Conservation (phyloP, 306 rosid species). For the Phaseolus lunatus region DNA sequence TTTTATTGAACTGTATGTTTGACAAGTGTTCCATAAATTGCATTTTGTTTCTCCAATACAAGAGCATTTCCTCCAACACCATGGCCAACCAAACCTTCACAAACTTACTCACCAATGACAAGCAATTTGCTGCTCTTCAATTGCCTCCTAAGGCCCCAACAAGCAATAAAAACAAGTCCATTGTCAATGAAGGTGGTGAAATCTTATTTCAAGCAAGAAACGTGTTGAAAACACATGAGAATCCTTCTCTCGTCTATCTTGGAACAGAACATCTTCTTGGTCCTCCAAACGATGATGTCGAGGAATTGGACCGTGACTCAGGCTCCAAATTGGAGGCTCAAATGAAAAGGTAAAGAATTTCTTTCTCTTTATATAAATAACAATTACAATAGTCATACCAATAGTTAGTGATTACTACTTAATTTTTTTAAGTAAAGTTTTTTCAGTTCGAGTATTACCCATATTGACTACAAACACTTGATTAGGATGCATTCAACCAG, state of each 20-base stretch:
- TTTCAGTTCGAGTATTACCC: too few species aligned
- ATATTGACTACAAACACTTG: too few species aligned
- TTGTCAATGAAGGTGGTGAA: not conserved
- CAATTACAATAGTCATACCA: not conserved
- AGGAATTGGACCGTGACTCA: not conserved
- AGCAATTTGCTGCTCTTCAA: not conserved
- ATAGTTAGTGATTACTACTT: too few species aligned
- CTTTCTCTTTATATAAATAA: not conserved
- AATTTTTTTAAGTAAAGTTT: too few species aligned
- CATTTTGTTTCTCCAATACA: not conserved
- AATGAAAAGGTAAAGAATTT: constrained; percentile 14
- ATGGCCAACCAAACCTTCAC: constrained; percentile 26
- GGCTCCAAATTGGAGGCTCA: not conserved
- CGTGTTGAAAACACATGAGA: constrained; percentile 22
- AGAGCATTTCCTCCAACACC: not conserved
- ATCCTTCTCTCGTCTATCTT: not conserved
- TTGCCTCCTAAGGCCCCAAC: constrained; percentile 8
- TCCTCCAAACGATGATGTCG: not conserved
- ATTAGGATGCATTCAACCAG: too few species aligned
- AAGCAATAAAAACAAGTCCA: not conserved
- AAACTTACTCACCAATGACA: not conserved
- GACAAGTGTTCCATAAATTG: not conserved
- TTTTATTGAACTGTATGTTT: not conserved
- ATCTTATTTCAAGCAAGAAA: constrained; percentile 34
- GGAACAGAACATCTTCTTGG: not conserved